These are phyloP conservation scores for Aspergillus tubingensis DNA, from an alignment of 2,329 filamentous ascomycete species.

Conservation along the genomic window DNA sequence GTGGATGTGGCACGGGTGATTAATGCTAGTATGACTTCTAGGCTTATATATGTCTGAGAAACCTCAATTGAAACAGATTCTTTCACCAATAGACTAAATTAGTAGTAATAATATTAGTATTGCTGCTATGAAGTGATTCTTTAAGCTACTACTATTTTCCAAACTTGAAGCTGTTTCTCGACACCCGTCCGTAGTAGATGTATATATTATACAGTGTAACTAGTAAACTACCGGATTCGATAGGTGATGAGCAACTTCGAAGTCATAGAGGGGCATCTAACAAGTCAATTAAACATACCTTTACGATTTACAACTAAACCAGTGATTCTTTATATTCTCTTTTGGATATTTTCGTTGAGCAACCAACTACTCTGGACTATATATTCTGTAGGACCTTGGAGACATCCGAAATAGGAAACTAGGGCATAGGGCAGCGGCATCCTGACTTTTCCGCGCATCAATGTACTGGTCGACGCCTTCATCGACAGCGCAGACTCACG, in stretches of 20 bases:
- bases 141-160: no score
- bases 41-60: neutral
- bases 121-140: no score
- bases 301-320: no score
- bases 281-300: no score
- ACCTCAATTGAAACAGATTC: neutral
- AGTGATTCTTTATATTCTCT: no score
- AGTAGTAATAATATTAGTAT: neutral
- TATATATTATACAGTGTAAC: no score
- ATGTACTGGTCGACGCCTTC: neutral
- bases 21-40: neutral
- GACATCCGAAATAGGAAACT: conserved; percentile 31
- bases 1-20: conserved; percentile 3
- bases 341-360: no score
- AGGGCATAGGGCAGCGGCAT: conserved; percentile 43
- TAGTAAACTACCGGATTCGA: no score
- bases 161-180: no score
- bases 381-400: neutral
- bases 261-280: no score
- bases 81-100: neutral
- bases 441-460: conserved; percentile 35
- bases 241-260: no score
- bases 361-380: neutral
- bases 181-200: no score
- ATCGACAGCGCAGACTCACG: neutral